Evolutionary conservation across 352 stramenopile species (phyloP), one percentile per base, ranked within the genome.

Genomic region (Phytophthora sojae): DNA sequence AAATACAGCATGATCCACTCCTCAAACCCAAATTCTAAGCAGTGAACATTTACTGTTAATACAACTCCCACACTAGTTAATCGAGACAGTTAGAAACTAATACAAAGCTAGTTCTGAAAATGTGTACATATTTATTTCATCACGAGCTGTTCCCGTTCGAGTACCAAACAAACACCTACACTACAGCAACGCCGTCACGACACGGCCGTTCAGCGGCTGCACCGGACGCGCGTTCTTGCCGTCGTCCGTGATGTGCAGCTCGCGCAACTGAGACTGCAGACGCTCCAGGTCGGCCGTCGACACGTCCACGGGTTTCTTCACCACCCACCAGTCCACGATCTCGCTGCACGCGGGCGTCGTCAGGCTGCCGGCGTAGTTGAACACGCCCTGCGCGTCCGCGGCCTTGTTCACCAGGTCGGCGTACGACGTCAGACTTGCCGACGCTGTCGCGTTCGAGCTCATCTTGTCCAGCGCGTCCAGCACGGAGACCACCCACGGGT

Each of bases 301-400:
- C 54, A 89, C 67, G 35, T 69, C 67, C 42, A 89, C 55, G 5
- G 79, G 77, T 50, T 75, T 79, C 53, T 81, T 67, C 47, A 90
- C 53, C n/a, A 90, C 76, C 78, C 78, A 89, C 81, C 81, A 89
- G 60, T 85, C 72, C 25, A 89, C 81, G 23, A 71, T 74, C 60
- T 89, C 80, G 21, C 45, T 62, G 57, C 82, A 90, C 25, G 65
- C 62, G 3, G 82, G 80, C 5, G 80, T 86, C 29, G 80, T 90
- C 47, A 88, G 75, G n/a, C 82, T 89, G 12, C 82, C 82, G 4
- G 79, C 30, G 70, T 89, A 90, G 75, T 90, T 90, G 62, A 73
- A 79, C 29, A 78, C 39, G 17, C 53, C 64, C 37, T 74, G 54
- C 1, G 45, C 54, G 26, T 59, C 56, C 21, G 57, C 49, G 3